Conservation (phyloP, 2,329 filamentous ascomycete species). For the Colletotrichum eleusines region DNA sequence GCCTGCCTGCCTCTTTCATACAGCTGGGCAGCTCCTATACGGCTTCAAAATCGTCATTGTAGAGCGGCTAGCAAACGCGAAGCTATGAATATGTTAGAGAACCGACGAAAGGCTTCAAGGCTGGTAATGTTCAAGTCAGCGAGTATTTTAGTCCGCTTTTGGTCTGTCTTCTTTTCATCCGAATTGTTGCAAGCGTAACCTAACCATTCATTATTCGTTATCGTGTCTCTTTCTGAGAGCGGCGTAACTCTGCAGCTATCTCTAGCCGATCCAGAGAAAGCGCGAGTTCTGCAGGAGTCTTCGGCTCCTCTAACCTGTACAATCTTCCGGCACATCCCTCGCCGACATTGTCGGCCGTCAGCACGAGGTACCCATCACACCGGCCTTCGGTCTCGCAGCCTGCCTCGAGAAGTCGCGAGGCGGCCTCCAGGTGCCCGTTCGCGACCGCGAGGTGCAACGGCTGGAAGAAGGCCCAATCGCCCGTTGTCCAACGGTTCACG, state of each 20-base stretch:
- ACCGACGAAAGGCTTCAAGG: not conserved
- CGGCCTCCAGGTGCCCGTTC: not conserved
- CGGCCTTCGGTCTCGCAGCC: slow-evolving; percentile 3
- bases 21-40: too few relatives aligned
- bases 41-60: too few relatives aligned
- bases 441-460: slow-evolving; percentile 20
- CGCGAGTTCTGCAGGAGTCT: not conserved
- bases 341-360: not conserved
- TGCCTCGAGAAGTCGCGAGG: not conserved
- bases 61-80: too few relatives aligned
- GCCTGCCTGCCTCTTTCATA: too few relatives aligned
- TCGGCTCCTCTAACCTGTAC: not conserved
- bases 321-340: not conserved
- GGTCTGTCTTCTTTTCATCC: too few relatives aligned
- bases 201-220: too few relatives aligned
- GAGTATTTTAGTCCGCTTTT: too few relatives aligned
- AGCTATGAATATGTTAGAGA: not conserved
- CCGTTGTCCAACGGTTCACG: slow-evolving; percentile 10
- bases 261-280: not conserved
- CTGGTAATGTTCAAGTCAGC: not conserved
- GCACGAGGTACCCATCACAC: slow-evolving; percentile 9
- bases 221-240: not conserved
- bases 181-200: too few relatives aligned
- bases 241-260: not conserved
- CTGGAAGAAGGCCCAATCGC: not conserved